Evolutionary conservation across 2,329 filamentous ascomycete species (phyloP), one percentile per base, ranked within the genome.

Genomic region (Fulvia fulva): DNA sequence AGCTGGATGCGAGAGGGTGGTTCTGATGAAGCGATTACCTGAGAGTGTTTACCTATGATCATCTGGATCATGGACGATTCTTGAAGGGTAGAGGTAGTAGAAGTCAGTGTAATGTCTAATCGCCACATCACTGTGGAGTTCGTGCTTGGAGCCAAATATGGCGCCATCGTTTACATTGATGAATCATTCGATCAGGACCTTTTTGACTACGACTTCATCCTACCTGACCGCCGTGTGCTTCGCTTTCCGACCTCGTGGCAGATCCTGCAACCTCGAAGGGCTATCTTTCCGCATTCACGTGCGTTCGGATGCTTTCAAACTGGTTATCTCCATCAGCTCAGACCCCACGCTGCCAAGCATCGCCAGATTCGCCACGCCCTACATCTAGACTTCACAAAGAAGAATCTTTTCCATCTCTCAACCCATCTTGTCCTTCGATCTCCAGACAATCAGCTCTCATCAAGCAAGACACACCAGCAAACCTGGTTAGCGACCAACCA

Each of bases 1-100:
- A 80, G 68, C 59, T 79, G 60, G 73, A 75, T 56, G 62, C 58
- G 21, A 70, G 78, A 62, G 56, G 73, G 53, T 80, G 77, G 78
- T 80, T 80, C 61, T 78, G 61, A 65, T 21, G 14, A 23, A 23
- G 11, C 3, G 14, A 19, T n/a, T 16, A 41, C 14, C 37, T 41
- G 37, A 41, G 16, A 41, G 7, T 14, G 16, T 19, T n/a, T 19
- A n/a, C 14, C 16, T 7, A 41, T 4, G 37, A 19, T 9, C 5
- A 41, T 2, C 1, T n/a, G n/a, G n/a, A 3, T n/a, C n/a, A 7
- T 41, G 37, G 4, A 19, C 5, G 14, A 2, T n/a, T 2, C 16
- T 16, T n/a, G 5, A 41, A 41, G 37, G 7, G 19, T 19, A 41
- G 37, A 6, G 30, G 3, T 11, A 8, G 16, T 11, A 8, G 6